Base-by-base conservation (phyloP, 352 stramenopile genomes). In the Phytopythium ostracodes region DNA sequence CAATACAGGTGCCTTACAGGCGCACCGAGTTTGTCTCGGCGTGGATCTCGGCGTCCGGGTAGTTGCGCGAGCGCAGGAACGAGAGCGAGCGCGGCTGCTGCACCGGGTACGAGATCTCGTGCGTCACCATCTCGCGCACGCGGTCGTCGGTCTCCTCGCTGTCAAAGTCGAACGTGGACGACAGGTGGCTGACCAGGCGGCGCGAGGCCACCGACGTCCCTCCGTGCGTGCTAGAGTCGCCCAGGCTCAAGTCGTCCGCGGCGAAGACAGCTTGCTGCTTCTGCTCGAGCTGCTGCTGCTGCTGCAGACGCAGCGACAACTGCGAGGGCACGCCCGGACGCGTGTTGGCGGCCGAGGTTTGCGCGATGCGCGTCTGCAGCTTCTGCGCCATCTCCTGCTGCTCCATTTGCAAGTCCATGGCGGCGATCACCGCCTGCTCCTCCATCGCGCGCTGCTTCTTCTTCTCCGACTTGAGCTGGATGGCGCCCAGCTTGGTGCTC, bases 391-490 rank as follows among this genome's bases (percentile, higher is more conserved):
- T 65, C 9, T 67, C 66, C 43, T 83, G 53, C 29, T 72, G 35
- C 25, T 72, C 70, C 7, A 44, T 54, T 12, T 69, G 53, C 38
- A 60, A 7, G 7, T 62, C 55, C 46, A 54, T 58, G 11, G 67
- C 49, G 51, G 79, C 76, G 29, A 62, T 67, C n/a, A 66, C 27
- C 0, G 50, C 68, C 24, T 70, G 62, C 36, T 84, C 72, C 53
- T 81, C 64, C 63, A 78, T 71, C 17, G 70, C 72, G 42, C 68
- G 70, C 62, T 92, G 77, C 14, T 75, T 74, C 61, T 83, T 81
- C 70, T 95, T 95, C 68, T 95, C 87, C 25, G 68, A 76, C 76
- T 95, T 95, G 52, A 91, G 86, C 71, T 92, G 83, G 62, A 95
- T 94, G 0, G 87, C 84, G 14, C 86, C 86, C 14, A 81, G 61